Conservation (phyloP, 164 flowering plant genomes). For the Annona squamosa region DNA sequence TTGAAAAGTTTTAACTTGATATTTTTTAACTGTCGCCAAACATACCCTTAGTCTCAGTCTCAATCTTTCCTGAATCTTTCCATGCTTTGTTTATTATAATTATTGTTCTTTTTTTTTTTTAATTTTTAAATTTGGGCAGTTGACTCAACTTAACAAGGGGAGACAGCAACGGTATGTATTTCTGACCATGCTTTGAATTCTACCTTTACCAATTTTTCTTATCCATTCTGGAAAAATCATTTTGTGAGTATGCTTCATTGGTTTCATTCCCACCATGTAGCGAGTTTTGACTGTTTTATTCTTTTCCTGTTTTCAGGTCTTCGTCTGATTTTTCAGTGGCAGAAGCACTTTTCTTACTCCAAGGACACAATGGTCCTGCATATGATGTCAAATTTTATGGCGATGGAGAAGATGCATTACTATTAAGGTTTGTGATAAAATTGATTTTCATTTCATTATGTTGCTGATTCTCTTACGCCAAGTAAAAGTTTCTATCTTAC, state of each 20-base stretch:
- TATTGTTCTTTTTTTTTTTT: background rate
- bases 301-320: slow-evolving; percentile 11
- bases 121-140: slow-evolving; percentile 24
- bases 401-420: slow-evolving; percentile 46
- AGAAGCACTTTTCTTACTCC: slow-evolving; percentile 50
- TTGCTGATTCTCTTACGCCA: background rate
- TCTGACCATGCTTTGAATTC: background rate
- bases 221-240: background rate
- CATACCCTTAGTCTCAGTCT: no score
- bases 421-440: slow-evolving; percentile 20
- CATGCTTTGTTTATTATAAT: background rate
- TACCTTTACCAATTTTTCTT: background rate
- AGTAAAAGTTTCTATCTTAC: background rate
- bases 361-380: slow-evolving; percentile 85
- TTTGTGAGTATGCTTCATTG: background rate
- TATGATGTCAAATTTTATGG: slow-evolving; percentile 91
- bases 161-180: slow-evolving; percentile 41
- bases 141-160: slow-evolving; percentile 21
- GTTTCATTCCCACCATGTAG: background rate
- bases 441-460: background rate
- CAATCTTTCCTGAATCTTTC: no score
- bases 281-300: background rate
- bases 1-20: no score
- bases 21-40: no score
- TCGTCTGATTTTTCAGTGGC: slow-evolving; percentile 35